phyloP scores from a whole-genome alignment of 2,329 filamentous ascomycete species.

The Sphaerulina musiva region DNA sequence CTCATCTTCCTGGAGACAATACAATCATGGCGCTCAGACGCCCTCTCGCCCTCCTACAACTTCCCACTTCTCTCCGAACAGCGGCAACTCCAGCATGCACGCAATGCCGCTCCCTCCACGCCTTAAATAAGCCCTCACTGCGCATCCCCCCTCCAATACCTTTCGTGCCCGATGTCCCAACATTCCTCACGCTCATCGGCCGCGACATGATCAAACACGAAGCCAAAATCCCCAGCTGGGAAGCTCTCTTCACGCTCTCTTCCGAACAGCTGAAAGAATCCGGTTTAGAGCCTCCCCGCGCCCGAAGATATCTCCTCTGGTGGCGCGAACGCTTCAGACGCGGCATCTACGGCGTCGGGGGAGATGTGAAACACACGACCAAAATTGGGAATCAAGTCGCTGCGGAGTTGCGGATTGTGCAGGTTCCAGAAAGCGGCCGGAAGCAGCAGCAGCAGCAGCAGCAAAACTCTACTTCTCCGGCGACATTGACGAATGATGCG shows the following conservation, averaged over 20 bases:
- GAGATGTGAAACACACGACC: conserved; percentile 68
- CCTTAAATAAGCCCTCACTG: conserved; percentile 13
- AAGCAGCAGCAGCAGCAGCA: too few relatives aligned
- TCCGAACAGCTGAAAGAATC: conserved; percentile 72
- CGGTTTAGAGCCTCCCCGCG: conserved; percentile 78
- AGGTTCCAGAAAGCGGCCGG: too few relatives aligned
- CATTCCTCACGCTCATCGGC: conserved; percentile 87
- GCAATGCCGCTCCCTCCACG: conserved; percentile 21
- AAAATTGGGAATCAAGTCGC: conserved; percentile 43
- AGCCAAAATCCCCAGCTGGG: conserved; percentile 84
- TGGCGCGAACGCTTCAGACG: conserved; percentile 82
- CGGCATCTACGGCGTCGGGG: conserved; percentile 72
- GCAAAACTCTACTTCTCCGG: too few relatives aligned
- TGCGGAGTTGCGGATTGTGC: conserved; percentile 51
- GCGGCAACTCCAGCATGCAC: conserved; percentile 12
- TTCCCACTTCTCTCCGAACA: conserved; percentile 20
- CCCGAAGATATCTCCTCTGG: conserved; percentile 73
- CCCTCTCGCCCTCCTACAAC: conserved; percentile 21
- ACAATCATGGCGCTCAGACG: conserved; percentile 28
- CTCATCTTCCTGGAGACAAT: not conserved
- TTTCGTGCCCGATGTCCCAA: conserved; percentile 75
- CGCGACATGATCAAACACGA: conserved; percentile 76
- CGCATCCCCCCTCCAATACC: conserved; percentile 66
- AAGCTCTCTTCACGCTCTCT: conserved; percentile 75
- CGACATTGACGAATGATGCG: too few relatives aligned